Evolutionary conservation across 176 grass and related monocot species (phyloP).

Genomic region (Melocanna baccifera): DNA sequence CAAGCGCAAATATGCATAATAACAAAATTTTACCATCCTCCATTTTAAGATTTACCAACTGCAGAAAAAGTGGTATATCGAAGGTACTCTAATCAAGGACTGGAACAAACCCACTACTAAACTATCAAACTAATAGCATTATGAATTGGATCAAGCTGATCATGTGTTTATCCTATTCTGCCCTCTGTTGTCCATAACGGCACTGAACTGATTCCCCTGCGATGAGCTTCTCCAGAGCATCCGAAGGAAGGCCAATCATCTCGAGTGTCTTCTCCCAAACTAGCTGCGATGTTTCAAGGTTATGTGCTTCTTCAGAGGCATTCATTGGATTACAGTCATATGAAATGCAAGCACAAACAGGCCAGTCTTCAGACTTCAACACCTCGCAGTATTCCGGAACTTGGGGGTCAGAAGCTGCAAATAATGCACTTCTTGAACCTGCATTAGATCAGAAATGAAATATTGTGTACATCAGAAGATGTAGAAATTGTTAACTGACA

Average conservation of each 20-base stretch:
- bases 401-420: constrained; percentile 82
- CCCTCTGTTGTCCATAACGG: constrained; percentile 40
- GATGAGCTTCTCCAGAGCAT: constrained; percentile 78
- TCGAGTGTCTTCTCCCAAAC: constrained; percentile 93
- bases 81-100: background rate
- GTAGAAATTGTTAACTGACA: background rate
- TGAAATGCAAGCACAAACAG: constrained; percentile 79
- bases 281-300: constrained; percentile 56
- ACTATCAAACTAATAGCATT: constrained; percentile 8
- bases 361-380: constrained; percentile 91
- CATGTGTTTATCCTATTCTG: constrained; percentile 13
- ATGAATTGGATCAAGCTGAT: background rate
- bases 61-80: background rate
- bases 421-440: constrained; percentile 87
- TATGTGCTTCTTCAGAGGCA: constrained; percentile 91
- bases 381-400: constrained; percentile 77
- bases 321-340: constrained; percentile 87
- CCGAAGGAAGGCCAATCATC: constrained; percentile 61
- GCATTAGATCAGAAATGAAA: constrained; percentile 15
- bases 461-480: constrained; percentile 9
- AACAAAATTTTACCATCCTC: background rate
- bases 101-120: background rate
- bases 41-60: background rate
- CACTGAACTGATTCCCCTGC: constrained; percentile 64
- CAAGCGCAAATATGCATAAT: background rate